Percentiles rank a stretch among this genome's conserved stretches.
Evolutionary conservation across 345 rosid species (phyloP).

Genomic region (Tarenaya hassleriana): DNA sequence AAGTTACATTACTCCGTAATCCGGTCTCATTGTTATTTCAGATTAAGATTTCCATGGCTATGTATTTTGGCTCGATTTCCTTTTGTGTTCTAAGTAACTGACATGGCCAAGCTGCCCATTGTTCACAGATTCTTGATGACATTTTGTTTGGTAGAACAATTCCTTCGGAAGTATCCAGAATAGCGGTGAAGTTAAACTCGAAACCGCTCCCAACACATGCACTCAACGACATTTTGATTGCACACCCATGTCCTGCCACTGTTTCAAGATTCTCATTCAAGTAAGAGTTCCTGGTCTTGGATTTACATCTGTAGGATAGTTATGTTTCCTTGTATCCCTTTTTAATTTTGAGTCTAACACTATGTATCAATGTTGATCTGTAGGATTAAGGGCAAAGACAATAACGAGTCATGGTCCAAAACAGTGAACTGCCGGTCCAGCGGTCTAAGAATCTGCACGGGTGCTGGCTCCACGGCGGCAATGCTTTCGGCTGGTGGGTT

Average conservation of each 20-base stretch:
- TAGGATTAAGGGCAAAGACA: constrained; percentile 49
- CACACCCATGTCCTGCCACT: constrained; percentile 83
- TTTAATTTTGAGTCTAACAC: no score
- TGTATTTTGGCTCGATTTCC: no score
- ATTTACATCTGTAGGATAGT: neutral
- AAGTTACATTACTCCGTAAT: no score
- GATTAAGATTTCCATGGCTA: no score
- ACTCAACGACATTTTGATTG: constrained; percentile 67
- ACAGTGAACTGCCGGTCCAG: constrained; percentile 74
- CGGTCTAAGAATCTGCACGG: constrained; percentile 83
- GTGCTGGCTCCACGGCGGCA: constrained; percentile 91
- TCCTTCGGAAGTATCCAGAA: constrained; percentile 58
- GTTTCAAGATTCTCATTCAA: constrained; percentile 80
- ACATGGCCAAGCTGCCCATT: constrained; percentile 2
- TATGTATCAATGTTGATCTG: neutral
- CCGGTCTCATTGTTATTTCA: no score
- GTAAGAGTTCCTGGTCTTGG: constrained; percentile 30
- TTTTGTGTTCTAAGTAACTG: constrained; percentile 2
- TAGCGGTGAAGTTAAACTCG: constrained; percentile 56
- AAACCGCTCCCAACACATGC: constrained; percentile 50
- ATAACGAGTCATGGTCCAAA: constrained; percentile 33
- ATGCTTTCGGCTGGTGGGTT: constrained; percentile 92
- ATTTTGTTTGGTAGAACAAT: constrained; percentile 43
- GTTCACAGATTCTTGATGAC: constrained; percentile 59
- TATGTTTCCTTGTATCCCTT: no score